phyloP scores from a whole-genome alignment of 2,329 filamentous ascomycete species.

The Fusarium guadeloupense region DNA sequence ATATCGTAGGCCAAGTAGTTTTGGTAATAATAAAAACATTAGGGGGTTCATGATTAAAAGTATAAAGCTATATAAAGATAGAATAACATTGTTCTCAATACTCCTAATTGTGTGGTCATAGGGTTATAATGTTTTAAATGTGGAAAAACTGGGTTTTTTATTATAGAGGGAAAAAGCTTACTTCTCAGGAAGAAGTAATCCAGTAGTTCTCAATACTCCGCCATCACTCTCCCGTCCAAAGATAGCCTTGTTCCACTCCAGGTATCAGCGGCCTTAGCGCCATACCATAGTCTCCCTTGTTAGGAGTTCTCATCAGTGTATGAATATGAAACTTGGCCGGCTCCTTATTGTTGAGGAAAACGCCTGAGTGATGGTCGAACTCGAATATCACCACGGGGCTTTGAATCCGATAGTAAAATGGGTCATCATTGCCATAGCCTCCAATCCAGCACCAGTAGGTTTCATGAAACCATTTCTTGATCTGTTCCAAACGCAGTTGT shows the following conservation, averaged over 20 bases:
- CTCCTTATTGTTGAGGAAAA: constrained; percentile 77
- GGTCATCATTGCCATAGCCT: constrained; percentile 69
- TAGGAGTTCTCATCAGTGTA: constrained; percentile 76
- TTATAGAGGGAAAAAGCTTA: no score
- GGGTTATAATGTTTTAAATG: no score
- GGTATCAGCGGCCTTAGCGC: constrained; percentile 54
- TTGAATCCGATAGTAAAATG: constrained; percentile 83
- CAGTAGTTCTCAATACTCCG: no score
- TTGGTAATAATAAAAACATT: no score
- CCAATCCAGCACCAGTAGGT: constrained; percentile 87
- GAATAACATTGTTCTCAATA: no score
- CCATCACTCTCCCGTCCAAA: no score
- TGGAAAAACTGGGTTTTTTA: no score
- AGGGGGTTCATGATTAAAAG: no score
- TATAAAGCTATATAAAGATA: no score
- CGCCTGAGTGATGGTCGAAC: constrained; percentile 83
- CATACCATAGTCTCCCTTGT: constrained; percentile 79
- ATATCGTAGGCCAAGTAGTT: no score
- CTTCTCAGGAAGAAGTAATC: no score
- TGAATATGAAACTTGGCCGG: constrained; percentile 84
- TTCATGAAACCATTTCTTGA: constrained; percentile 67
- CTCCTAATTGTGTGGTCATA: no score
- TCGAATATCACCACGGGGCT: constrained; percentile 78
- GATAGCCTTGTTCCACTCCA: constrained; percentile 40
- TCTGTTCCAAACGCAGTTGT: constrained; percentile 62